These are phyloP conservation scores for Camelina neglecta DNA, from an alignment of 345 rosid species.

Conservation along the genomic window DNA sequence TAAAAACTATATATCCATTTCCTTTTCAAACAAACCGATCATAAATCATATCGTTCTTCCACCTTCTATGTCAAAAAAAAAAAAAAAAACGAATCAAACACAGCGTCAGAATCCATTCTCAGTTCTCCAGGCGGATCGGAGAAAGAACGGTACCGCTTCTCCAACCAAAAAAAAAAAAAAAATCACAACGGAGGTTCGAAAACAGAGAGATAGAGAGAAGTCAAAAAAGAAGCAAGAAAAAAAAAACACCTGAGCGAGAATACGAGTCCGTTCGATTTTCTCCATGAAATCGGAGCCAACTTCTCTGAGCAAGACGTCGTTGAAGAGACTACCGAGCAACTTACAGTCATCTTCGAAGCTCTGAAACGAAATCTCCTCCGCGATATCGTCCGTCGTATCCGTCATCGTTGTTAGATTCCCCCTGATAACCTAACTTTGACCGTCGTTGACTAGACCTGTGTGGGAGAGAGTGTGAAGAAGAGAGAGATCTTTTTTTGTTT, in stretches of 20 bases:
- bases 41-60: background rate
- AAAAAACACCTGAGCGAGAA: constrained; percentile 74
- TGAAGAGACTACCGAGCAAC: constrained; percentile 78
- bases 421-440: constrained; percentile 17
- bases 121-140: constrained; percentile 15
- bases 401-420: constrained; percentile 58
- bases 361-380: constrained; percentile 93
- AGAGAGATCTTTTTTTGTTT: background rate
- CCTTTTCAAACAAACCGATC: constrained; percentile 11
- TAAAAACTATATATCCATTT: background rate
- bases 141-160: background rate
- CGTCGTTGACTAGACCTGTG: constrained; percentile 14
- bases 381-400: constrained; percentile 97
- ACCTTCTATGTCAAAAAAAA: background rate
- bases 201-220: background rate
- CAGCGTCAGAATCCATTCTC: background rate
- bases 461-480: constrained; percentile 13
- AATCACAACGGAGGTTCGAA: background rate
- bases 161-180: background rate
- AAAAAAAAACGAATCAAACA: background rate
- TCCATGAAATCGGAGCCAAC: constrained; percentile 70
- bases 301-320: constrained; percentile 88
- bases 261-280: constrained; percentile 72
- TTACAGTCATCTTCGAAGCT: constrained; percentile 94
- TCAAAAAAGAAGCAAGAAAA: background rate